These are phyloP conservation scores for Tylopilus sp. DNA, from an alignment of 768 basidiomycete species.

Conservation along the genomic window DNA sequence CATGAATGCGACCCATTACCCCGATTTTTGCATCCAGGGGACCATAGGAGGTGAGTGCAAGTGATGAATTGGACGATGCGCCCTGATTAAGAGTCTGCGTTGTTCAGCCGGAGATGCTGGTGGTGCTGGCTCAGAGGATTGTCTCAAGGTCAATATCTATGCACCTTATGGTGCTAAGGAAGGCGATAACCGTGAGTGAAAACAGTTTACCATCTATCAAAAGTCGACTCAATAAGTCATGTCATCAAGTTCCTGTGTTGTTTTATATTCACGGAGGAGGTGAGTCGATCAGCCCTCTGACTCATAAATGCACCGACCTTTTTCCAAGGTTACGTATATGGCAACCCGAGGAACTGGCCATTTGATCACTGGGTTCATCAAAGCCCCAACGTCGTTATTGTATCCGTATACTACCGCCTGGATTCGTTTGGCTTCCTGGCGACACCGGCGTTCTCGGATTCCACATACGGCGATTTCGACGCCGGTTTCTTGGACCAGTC, in stretches of 20 bases:
- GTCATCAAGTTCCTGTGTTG: constrained; percentile 33
- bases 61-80: background rate
- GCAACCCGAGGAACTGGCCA: constrained; percentile 64
- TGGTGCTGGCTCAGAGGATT: constrained; percentile 65
- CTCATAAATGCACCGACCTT: background rate
- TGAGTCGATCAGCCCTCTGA: background rate
- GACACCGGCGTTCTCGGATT: constrained; percentile 42
- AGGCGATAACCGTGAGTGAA: constrained; percentile 43
- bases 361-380: constrained; percentile 66
- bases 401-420: constrained; percentile 41
- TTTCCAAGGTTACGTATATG: constrained; percentile 47
- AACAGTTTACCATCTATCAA: background rate
- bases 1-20: constrained; percentile 52
- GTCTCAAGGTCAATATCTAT: constrained; percentile 65
- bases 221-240: background rate
- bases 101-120: constrained; percentile 49
- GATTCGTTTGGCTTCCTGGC: constrained; percentile 62
- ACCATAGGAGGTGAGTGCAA: constrained; percentile 40
- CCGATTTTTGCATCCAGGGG: constrained; percentile 60
- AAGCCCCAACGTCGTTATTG: constrained; percentile 57
- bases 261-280: constrained; percentile 42
- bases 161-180: constrained; percentile 39
- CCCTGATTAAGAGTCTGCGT: background rate
- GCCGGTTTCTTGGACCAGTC: constrained; percentile 55
- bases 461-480: constrained; percentile 45